Percentiles rank a stretch among this genome's conserved stretches.
Evolutionary conservation across 2,329 filamentous ascomycete species (phyloP).

Genomic region (Bisporella sp.): DNA sequence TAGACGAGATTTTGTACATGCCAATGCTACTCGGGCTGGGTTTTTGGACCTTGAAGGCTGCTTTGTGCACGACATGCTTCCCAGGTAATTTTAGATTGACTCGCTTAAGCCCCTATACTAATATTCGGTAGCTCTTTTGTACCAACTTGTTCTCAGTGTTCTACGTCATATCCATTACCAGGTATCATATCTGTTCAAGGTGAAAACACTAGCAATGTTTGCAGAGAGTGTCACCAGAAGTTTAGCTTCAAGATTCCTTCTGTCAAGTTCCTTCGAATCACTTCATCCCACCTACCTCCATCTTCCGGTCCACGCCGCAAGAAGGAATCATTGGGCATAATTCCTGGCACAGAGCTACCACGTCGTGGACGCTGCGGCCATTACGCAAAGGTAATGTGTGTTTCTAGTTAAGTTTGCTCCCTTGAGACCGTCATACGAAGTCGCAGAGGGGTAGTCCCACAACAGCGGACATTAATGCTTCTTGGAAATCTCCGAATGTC

Average conservation of each 20-base stretch:
- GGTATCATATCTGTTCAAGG: slow-evolving; percentile 68
- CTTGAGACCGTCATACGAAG: no score
- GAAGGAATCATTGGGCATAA: slow-evolving; percentile 48
- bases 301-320: slow-evolving; percentile 35
- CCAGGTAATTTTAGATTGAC: slow-evolving; percentile 40
- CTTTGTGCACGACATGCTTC: slow-evolving; percentile 67
- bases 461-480: no score
- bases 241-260: slow-evolving; percentile 76
- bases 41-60: slow-evolving; percentile 73
- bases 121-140: slow-evolving; percentile 55
- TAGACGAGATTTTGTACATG: slow-evolving; percentile 64
- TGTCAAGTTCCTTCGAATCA: slow-evolving; percentile 69
- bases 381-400: slow-evolving; percentile 33
- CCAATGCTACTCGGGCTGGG: slow-evolving; percentile 66
- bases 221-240: slow-evolving; percentile 70
- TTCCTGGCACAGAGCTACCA: slow-evolving; percentile 49
- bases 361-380: slow-evolving; percentile 47
- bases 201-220: slow-evolving; percentile 66
- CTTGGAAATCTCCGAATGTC: no score
- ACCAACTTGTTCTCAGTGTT: slow-evolving; percentile 72
- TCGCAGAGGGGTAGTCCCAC: no score
- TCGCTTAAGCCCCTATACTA: neutral
- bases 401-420: no score
- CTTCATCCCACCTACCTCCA: slow-evolving; percentile 35
- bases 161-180: slow-evolving; percentile 51